phyloP scores from a whole-genome alignment of 495 filamentous ascomycete genomes.

The Cercophora scortea region DNA sequence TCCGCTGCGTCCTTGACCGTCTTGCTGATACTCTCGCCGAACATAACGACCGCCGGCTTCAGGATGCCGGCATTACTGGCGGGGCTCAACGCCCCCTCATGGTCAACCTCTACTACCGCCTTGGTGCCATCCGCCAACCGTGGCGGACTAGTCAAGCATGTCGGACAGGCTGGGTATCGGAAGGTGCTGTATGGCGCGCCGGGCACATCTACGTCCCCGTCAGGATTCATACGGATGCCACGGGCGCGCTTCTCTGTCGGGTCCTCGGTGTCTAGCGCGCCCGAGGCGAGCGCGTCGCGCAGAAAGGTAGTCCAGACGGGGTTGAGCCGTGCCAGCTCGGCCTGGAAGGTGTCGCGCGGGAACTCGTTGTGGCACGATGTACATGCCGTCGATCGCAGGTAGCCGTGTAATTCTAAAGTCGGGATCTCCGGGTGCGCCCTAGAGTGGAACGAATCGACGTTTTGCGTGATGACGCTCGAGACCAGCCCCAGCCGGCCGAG shows the following conservation, averaged over 20 bases:
- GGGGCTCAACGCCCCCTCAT: constrained; percentile 70
- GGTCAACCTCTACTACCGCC: constrained; percentile 60
- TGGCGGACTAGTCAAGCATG: constrained; percentile 64
- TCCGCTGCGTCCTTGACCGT: constrained; percentile 70
- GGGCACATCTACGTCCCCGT: constrained; percentile 92
- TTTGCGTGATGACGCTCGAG: constrained; percentile 80
- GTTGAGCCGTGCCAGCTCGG: constrained; percentile 68
- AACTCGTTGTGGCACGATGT: constrained; percentile 65
- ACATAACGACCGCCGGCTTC: constrained; percentile 92
- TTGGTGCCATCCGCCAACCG: constrained; percentile 45
- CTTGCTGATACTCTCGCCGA: constrained; percentile 75
- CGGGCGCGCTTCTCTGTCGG: constrained; percentile 57
- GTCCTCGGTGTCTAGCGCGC: constrained; percentile 71
- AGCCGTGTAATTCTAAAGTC: constrained; percentile 86
- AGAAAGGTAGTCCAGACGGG: constrained; percentile 81
- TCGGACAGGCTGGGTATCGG: constrained; percentile 83
- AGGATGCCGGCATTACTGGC: constrained; percentile 69
- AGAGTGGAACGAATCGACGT: constrained; percentile 91
- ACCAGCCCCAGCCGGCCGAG: constrained; percentile 66
- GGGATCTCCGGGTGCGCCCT: constrained; percentile 64
- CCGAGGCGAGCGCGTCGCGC: constrained; percentile 55
- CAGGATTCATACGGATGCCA: constrained; percentile 79
- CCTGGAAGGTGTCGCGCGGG: constrained; percentile 65
- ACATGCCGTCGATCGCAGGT: constrained; percentile 72
- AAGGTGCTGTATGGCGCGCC: constrained; percentile 82